Conservation (phyloP, 441 rosid species). For the Erysimum cheiri region DNA sequence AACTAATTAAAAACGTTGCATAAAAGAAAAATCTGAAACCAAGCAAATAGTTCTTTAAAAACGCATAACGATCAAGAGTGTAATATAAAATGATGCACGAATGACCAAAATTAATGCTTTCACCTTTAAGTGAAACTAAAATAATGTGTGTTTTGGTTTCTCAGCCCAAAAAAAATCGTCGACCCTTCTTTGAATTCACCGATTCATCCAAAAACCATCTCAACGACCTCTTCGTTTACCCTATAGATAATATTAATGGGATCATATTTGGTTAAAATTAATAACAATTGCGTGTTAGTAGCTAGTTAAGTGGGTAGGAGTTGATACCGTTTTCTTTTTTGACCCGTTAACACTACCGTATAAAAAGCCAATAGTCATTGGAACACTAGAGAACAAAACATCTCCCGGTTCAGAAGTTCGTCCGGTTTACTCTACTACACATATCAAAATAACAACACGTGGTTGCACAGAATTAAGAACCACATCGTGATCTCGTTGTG, state of each 20-base stretch:
- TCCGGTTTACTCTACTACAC: conserved; percentile 37
- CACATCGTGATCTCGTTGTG: conserved; percentile 35
- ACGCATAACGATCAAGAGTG: too few relatives aligned
- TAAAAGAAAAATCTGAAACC: not conserved
- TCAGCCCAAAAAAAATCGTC: not conserved
- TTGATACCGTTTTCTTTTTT: conserved; percentile 2
- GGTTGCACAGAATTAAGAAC: conserved; percentile 27
- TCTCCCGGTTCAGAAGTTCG: conserved; percentile 23
- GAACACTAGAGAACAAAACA: not conserved
- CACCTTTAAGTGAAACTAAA: not conserved
- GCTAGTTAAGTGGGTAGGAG: not conserved
- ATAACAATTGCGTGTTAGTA: not conserved
- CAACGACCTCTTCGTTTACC: not conserved
- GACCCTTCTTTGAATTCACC: not conserved
- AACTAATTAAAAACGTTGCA: too few relatives aligned
- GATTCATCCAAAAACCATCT: not conserved
- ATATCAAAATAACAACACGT: conserved; percentile 34
- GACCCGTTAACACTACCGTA: not conserved
- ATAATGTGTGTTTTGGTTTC: not conserved
- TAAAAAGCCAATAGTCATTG: not conserved
- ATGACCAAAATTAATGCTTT: not conserved
- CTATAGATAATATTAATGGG: not conserved
- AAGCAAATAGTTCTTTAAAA: not conserved
- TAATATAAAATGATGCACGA: not conserved
- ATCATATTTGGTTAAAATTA: not conserved